phyloP scores from a whole-genome alignment of 1,284 basidiomycete species.

The Sporisorium iseilematis-ciliati region DNA sequence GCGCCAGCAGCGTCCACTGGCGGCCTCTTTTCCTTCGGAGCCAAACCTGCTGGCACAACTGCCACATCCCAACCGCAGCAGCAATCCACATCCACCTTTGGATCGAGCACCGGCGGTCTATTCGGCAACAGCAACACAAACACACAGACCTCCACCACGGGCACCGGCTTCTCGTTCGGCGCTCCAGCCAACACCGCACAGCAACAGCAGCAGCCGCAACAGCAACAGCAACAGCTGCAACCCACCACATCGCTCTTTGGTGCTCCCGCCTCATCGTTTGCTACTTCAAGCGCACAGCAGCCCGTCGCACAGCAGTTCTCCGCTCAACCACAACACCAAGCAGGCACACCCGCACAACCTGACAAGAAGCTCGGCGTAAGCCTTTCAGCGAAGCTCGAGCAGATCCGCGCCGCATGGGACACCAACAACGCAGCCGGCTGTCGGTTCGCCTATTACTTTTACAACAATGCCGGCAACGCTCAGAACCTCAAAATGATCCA shows the following conservation, averaged over 20 bases:
- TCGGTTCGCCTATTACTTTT: conserved; percentile 64
- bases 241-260: conserved; percentile 41
- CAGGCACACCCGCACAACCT: conserved; percentile 11
- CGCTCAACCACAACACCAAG: conserved; percentile 13
- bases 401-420: conserved; percentile 64
- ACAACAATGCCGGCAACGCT: conserved; percentile 59
- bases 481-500: conserved; percentile 55
- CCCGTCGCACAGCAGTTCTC: conserved; percentile 34
- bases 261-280: conserved; percentile 29
- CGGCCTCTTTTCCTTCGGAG: conserved; percentile 41
- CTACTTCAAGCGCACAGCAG: conserved; percentile 29
- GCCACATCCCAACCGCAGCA: conserved; percentile 32
- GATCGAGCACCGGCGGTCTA: conserved; percentile 26
- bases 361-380: conserved; percentile 61
- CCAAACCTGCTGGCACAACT: conserved; percentile 18
- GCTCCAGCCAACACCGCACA: conserved; percentile 11
- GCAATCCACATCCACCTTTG: conserved; percentile 37
- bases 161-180: conserved; percentile 43
- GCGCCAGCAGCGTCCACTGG: conserved; percentile 28
- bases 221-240: conserved; percentile 16
- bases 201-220: conserved; percentile 21
- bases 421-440: conserved; percentile 60
- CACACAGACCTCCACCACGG: conserved; percentile 18
- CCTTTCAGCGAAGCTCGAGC: conserved; percentile 57
- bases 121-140: conserved; percentile 34